phyloP scores from a whole-genome alignment of 2,329 filamentous ascomycete genomes.

The Cytospora piceicola region DNA sequence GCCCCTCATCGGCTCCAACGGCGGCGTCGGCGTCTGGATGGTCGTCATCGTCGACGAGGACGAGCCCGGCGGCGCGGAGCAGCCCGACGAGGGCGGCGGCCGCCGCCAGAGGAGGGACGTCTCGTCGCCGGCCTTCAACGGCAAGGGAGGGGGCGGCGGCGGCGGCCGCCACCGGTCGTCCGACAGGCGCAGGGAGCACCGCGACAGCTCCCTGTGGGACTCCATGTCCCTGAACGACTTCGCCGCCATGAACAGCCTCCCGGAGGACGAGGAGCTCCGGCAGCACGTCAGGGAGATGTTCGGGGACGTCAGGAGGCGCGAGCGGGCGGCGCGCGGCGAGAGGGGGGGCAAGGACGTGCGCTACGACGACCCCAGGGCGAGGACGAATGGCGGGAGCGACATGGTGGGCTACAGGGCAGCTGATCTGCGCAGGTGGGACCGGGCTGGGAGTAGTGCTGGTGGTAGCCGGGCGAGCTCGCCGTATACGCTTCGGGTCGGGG shows the following conservation, averaged over 20 bases:
- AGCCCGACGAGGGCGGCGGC: constrained; percentile 5
- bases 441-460: constrained; percentile 4
- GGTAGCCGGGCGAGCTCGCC: constrained; percentile 18
- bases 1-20: constrained; percentile 68
- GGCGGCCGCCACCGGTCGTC: not conserved
- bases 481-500: not conserved
- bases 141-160: not conserved
- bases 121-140: not conserved
- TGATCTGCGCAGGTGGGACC: constrained; percentile 6
- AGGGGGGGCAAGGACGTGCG: constrained; percentile 5
- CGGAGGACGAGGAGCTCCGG: constrained; percentile 25
- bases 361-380: not conserved
- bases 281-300: constrained; percentile 19
- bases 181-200: constrained; percentile 6
- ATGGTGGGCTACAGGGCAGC: constrained; percentile 7
- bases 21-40: constrained; percentile 78
- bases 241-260: constrained; percentile 13
- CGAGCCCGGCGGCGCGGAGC: not conserved
- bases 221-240: constrained; percentile 23
- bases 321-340: constrained; percentile 5
- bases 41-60: constrained; percentile 73
- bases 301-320: constrained; percentile 20
- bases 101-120: not conserved
- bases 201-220: constrained; percentile 10
- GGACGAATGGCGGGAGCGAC: not conserved